A percentile compares a stretch with the other conserved stretches of the same genome.
Evolutionary conservation across 768 basidiomycete species (phyloP).

Genomic region (Boletus insuetus): DNA sequence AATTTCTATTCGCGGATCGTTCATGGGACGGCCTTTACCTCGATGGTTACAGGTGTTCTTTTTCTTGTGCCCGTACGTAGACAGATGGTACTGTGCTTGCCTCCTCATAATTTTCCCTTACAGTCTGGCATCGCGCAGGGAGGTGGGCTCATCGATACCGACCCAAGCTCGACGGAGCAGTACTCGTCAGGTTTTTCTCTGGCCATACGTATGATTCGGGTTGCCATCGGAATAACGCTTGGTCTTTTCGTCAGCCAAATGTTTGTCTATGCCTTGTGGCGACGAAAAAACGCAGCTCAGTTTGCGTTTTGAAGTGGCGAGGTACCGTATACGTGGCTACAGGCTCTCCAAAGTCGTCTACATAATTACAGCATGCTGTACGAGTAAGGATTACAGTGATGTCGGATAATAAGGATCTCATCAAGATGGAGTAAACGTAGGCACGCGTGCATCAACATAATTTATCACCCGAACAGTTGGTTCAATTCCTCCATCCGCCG

Average conservation of each 20-base stretch:
- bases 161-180: constrained; percentile 51
- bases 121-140: constrained; percentile 77
- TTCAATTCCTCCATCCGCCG: constrained; percentile 87
- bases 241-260: constrained; percentile 82
- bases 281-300: constrained; percentile 67
- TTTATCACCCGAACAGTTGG: constrained; percentile 61
- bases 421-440: constrained; percentile 15
- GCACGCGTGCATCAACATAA: constrained; percentile 15
- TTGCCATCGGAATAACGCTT: constrained; percentile 82
- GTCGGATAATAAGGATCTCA: constrained; percentile 18
- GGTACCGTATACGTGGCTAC: neutral
- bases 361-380: constrained; percentile 33
- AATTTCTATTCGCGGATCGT: constrained; percentile 77
- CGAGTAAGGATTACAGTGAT: constrained; percentile 30
- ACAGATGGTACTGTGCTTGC: neutral
- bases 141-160: constrained; percentile 57
- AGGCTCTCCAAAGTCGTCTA: constrained; percentile 21
- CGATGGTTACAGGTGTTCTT: constrained; percentile 92
- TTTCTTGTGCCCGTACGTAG: constrained; percentile 80
- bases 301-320: constrained; percentile 63
- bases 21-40: constrained; percentile 81
- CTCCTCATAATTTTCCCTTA: constrained; percentile 19
- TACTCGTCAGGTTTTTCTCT: constrained; percentile 78
- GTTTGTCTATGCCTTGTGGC: constrained; percentile 69
- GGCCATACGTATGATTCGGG: constrained; percentile 79